Conservation (phyloP, 2,329 filamentous ascomycete species). For the Cordyceps cicadae region DNA sequence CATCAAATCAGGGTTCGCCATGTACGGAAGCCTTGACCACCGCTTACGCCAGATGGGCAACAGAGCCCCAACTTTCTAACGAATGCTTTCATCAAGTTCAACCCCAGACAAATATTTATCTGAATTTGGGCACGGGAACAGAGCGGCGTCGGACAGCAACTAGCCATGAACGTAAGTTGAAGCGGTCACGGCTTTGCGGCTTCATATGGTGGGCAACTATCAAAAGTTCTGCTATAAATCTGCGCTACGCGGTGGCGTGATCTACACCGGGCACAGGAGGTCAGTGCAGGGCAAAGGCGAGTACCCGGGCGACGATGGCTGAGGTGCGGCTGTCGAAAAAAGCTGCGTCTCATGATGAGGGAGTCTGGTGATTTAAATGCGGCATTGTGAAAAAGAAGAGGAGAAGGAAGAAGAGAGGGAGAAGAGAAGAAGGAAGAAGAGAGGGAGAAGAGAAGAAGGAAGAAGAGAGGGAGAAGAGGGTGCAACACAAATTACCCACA, state of each 20-base stretch:
- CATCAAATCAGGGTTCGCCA: neutral
- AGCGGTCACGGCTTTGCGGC: neutral
- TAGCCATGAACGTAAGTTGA: neutral
- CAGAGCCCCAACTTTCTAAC: neutral
- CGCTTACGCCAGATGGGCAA: neutral
- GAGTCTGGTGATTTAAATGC: neutral
- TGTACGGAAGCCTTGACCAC: neutral
- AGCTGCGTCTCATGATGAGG: conserved; percentile 23
- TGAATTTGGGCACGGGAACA: neutral
- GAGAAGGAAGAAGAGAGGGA: too few relatives aligned
- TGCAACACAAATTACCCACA: too few relatives aligned
- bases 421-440: too few relatives aligned
- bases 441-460: too few relatives aligned
- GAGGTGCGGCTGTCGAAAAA: neutral
- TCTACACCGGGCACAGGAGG: neutral
- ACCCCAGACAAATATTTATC: neutral
- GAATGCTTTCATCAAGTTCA: neutral
- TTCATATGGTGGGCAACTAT: neutral
- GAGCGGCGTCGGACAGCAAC: neutral
- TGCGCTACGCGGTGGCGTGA: neutral
- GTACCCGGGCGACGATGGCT: neutral
- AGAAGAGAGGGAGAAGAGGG: too few relatives aligned
- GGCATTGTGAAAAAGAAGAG: too few relatives aligned
- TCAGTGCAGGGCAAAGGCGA: neutral
- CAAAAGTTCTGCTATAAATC: neutral